Conservation (phyloP, 768 basidiomycete species). For the Suillus bovinus region DNA sequence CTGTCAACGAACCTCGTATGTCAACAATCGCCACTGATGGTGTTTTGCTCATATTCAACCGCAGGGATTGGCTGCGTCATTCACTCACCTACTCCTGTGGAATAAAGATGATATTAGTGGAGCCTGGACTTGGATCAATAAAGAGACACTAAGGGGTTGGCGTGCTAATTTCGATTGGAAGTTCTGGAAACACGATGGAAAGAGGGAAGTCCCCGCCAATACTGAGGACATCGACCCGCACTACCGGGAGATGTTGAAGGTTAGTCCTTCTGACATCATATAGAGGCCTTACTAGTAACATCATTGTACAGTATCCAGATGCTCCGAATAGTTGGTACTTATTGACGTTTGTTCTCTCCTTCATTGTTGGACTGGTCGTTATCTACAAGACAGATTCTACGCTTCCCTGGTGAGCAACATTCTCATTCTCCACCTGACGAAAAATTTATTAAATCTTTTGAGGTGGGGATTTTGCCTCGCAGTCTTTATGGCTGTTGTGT, state of each 20-base stretch:
- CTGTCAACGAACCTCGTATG: slow-evolving; percentile 16
- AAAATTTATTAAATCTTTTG: not conserved
- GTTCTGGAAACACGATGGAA: slow-evolving; percentile 32
- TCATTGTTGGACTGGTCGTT: slow-evolving; percentile 54
- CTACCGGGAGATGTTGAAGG: slow-evolving; percentile 51
- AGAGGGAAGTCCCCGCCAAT: slow-evolving; percentile 31
- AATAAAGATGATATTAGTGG: slow-evolving; percentile 48
- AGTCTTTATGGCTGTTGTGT: slow-evolving; percentile 50
- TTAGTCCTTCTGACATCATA: slow-evolving; percentile 25
- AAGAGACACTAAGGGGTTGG: slow-evolving; percentile 30
- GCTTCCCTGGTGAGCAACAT: slow-evolving; percentile 49
- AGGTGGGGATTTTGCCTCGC: slow-evolving; percentile 54
- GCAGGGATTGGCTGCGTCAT: slow-evolving; percentile 44
- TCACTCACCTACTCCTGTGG: slow-evolving; percentile 55
- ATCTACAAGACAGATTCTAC: slow-evolving; percentile 54
- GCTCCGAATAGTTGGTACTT: slow-evolving; percentile 36
- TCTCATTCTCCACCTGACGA: not conserved
- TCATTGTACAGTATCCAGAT: slow-evolving; percentile 32
- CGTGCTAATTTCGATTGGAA: slow-evolving; percentile 39
- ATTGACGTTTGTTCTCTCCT: slow-evolving; percentile 25
- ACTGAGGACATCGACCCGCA: slow-evolving; percentile 52
- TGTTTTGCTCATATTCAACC: slow-evolving; percentile 34
- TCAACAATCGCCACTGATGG: not conserved
- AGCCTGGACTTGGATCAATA: slow-evolving; percentile 49
- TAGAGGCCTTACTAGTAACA: not conserved